A percentile compares a stretch with the other conserved stretches of the same genome.
These are phyloP conservation scores for Ustilago trichophora DNA, from an alignment of 1,284 basidiomycete genomes.

Conservation along the genomic window DNA sequence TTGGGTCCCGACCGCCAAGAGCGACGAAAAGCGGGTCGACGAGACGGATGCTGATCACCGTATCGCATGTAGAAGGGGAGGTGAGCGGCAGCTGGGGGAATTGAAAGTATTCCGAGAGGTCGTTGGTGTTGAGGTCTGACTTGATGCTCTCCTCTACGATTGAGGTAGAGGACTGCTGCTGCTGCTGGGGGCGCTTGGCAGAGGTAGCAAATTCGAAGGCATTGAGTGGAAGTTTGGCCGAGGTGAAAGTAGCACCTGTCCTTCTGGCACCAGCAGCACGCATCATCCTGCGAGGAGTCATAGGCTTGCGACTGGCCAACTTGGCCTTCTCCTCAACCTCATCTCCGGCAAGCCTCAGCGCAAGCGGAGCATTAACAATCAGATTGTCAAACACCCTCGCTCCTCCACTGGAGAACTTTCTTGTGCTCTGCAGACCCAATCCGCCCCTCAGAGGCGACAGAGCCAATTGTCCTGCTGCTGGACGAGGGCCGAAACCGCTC, in stretches of 20 bases:
- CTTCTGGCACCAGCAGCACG: not conserved
- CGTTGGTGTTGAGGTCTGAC: not conserved
- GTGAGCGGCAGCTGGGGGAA: conserved; percentile 8
- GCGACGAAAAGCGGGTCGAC: conserved; percentile 20
- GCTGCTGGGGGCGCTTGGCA: not conserved
- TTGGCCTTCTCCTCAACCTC: conserved; percentile 40
- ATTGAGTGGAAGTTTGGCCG: conserved; percentile 2
- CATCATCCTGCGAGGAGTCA: not conserved
- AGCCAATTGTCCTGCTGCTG: conserved; percentile 8
- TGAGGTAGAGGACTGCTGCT: not conserved
- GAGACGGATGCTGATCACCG: conserved; percentile 19
- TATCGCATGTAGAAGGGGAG: not conserved
- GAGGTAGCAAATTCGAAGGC: conserved; percentile 6
- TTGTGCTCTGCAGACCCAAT: conserved; percentile 23
- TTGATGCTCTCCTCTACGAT: not conserved
- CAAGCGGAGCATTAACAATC: conserved; percentile 44
- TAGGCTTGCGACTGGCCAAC: not conserved
- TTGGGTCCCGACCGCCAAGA: conserved; percentile 20
- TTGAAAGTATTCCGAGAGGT: conserved; percentile 19
- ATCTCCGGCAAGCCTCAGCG: conserved; percentile 24
- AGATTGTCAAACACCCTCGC: conserved; percentile 40
- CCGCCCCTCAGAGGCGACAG: conserved; percentile 25
- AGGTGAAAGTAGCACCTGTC: conserved; percentile 9
- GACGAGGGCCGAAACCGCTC: conserved; percentile 18
- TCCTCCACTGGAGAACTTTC: conserved; percentile 36